Evolutionary conservation across 371 early-diverging fungal genomes (phyloP), one percentile per base, ranked within the genome.

Genomic region (Funneliformis caledonium): DNA sequence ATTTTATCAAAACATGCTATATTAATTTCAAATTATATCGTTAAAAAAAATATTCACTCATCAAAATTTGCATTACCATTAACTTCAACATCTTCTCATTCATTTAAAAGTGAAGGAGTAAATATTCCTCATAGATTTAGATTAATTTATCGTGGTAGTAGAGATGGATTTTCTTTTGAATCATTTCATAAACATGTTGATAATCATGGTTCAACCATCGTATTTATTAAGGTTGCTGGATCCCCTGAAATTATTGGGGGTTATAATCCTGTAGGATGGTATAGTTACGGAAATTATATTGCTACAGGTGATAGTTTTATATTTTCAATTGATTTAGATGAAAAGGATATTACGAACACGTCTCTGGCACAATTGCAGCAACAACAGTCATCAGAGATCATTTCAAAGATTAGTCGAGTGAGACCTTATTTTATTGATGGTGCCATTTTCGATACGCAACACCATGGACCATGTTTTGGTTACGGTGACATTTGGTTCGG

Each of bases 261-360:
- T 26, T 78, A 78, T 52, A 78, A 78, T 78, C 78, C 78, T 11
- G 42, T 78, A 31, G 78, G 78, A 43, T 78, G 78, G 78, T 65
- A 65, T 5, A 33, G 37, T 65, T 65, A 65, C 8, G 67, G 67
- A 37, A 65, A 37, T 65, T 65, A 65, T 65, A 65, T 65, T 33
- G 67, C 67, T 3, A 69, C 70, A 69, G 70, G 42, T 43, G 70
- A 69, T 45, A 69, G 70, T 69, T 69, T 69, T 69, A 69, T 69
- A 69, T 69, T 69, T 42, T 69, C n/a, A 22, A 56, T 19, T 19
- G 43, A 10, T 43, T 16, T 65, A 33, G 45, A 69, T 42, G 70
- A 45, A 16, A n/a, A 69, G 7, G 45, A 42, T 43, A 69, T 19
- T 60, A 37, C 37, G 7, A 22, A 42, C 9, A 69, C 16, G 16